A percentile compares a stretch with the other conserved stretches of the same genome.
These are phyloP conservation scores for Salicornia ramosissima DNA, from an alignment of 148 eudicot species.

Conservation along the genomic window DNA sequence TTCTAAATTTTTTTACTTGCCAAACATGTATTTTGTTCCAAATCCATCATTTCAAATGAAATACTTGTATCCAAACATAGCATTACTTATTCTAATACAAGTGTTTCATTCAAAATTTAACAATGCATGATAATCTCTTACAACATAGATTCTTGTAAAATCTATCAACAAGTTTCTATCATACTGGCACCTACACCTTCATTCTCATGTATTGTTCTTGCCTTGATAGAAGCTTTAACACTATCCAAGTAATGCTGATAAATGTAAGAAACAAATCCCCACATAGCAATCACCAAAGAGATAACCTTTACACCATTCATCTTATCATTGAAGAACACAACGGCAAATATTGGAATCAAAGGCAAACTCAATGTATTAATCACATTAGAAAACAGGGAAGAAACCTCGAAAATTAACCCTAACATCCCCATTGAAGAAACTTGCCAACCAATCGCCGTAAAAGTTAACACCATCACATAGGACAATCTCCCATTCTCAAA, in stretches of 20 bases:
- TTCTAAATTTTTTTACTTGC: too few species aligned
- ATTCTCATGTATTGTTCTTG: neutral
- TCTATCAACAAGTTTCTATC: neutral
- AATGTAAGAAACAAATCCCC: slow-evolving; percentile 51
- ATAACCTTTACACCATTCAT: slow-evolving; percentile 47
- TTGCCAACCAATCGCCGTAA: slow-evolving; percentile 48
- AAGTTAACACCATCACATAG: slow-evolving; percentile 38
- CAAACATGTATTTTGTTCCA: too few species aligned
- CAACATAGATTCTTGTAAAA: neutral
- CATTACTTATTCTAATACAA: too few species aligned
- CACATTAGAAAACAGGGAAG: slow-evolving; percentile 45
- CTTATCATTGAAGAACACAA: slow-evolving; percentile 43
- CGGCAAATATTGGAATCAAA: slow-evolving; percentile 42
- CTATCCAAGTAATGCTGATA: slow-evolving; percentile 48
- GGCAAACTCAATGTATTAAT: slow-evolving; percentile 48
- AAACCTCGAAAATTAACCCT: slow-evolving; percentile 42
- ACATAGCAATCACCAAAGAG: slow-evolving; percentile 36
- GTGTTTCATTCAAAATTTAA: neutral
- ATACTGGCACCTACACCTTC: neutral
- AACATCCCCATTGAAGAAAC: slow-evolving; percentile 30
- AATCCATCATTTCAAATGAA: too few species aligned
- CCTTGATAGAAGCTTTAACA: slow-evolving; percentile 13
- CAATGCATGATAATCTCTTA: neutral
- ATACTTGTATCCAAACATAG: too few species aligned
- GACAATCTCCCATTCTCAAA: slow-evolving; percentile 34